Base-by-base conservation (phyloP, 345 rosid species). In the Corchorus olitorius region DNA sequence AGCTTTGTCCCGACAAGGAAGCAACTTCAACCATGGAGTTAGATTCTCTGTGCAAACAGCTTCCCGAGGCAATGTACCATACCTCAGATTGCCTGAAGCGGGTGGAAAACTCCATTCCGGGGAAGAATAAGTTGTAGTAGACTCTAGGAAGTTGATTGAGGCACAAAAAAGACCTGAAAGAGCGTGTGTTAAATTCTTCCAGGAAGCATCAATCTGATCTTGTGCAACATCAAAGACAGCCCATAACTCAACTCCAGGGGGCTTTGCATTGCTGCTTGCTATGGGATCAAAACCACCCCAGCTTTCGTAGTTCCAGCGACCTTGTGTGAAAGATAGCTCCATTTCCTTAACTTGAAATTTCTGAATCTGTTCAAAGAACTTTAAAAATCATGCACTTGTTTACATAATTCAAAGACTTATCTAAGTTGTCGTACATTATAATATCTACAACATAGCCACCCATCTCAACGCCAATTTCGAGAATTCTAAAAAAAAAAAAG, bases 11-110 rank as follows among this genome's bases (percentile, higher is more conserved):
- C 97, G 90, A 85, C 98, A 96, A 48, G 98, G 98, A 75, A 93
- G 98, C 59, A 96, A 86, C 91, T 93, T 96, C 78, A 96, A 84
- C 99, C 99, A 96, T 16, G 99, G 97, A 77, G 98, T 96, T 77
- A 96, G 85, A 77, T 96, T 96, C 89, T 96, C 99, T 4, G 99
- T 96, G 85, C 97, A 96, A 68, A 93, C 97, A 82, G 99, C 97
- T 85, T 96, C 99, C 68, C 98, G 97, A 5, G 99, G 99, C 89
- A 96, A 74, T 52, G 89, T 82, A 58, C 99, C 98, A 78, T 96
- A 90, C 80, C 97, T 87, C 83, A 96, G 69, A 71, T 86, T 87
- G 54, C 90, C 93, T 17, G 86, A 75, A 48, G 87, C 85, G 14
- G 80, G 84, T 69, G 84, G 85, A 62, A 96, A 93, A 70, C 93